These are phyloP conservation scores for Trichoderma endophyticum DNA, from an alignment of 2,329 filamentous ascomycete species.

Conservation along the genomic window DNA sequence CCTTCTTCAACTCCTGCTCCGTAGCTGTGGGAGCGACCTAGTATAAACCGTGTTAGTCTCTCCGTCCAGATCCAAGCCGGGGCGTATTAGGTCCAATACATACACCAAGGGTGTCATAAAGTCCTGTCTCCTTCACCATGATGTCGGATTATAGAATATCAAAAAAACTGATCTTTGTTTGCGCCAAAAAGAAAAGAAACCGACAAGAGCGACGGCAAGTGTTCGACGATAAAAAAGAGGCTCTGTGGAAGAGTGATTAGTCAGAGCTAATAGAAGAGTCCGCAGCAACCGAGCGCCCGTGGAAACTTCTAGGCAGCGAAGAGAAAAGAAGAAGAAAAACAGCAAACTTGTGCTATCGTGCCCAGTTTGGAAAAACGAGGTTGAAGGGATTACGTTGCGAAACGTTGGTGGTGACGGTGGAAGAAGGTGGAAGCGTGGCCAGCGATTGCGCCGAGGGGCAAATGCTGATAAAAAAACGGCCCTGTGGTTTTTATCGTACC, in stretches of 20 bases:
- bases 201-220: neutral
- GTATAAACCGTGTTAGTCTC: slow-evolving; percentile 23
- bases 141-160: slow-evolving; percentile 33
- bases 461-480: neutral
- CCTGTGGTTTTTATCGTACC: neutral
- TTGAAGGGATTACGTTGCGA: neutral
- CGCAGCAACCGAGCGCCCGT: neutral
- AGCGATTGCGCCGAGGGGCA: slow-evolving; percentile 12
- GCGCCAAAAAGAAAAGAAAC: slow-evolving; percentile 6
- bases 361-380: neutral
- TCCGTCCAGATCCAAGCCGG: neutral
- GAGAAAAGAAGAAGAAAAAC: neutral
- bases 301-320: slow-evolving; percentile 3
- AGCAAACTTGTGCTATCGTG: neutral
- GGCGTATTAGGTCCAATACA: slow-evolving; percentile 29
- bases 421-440: slow-evolving; percentile 2
- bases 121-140: slow-evolving; percentile 78
- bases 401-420: neutral
- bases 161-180: neutral
- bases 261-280: neutral
- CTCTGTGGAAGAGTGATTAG: slow-evolving; percentile 17
- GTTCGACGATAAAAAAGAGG: neutral
- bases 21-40: slow-evolving; percentile 76
- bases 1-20: slow-evolving; percentile 86
- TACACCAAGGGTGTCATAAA: slow-evolving; percentile 78